These are phyloP conservation scores for Pistacia atlantica DNA, from an alignment of 345 rosid genomes.

Conservation along the genomic window DNA sequence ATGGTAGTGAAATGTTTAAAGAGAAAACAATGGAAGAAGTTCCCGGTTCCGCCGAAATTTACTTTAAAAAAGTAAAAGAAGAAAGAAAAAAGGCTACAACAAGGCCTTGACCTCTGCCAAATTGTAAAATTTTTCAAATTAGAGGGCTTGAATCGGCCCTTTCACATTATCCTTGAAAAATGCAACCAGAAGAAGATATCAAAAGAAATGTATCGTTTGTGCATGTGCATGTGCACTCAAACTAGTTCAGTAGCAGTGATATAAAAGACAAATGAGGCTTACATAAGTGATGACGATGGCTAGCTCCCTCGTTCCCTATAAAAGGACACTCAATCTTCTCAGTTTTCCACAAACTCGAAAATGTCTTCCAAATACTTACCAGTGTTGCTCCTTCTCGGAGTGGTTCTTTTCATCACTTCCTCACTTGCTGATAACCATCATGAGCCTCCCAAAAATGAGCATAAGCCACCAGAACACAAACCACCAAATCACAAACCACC, in stretches of 20 bases:
- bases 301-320: background rate
- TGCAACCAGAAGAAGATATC: background rate
- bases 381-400: conserved; percentile 17
- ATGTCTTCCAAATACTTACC: conserved; percentile 16
- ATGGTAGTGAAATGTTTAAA: too few relatives aligned
- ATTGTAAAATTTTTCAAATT: background rate
- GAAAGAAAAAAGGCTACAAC: too few relatives aligned
- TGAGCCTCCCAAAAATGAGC: background rate
- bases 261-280: background rate
- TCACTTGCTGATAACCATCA: conserved; percentile 18
- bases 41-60: too few relatives aligned
- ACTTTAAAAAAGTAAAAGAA: too few relatives aligned
- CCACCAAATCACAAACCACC: conserved; percentile 18
- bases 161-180: background rate
- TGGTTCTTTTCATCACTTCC: conserved; percentile 7
- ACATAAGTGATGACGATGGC: background rate
- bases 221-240: too few relatives aligned
- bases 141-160: background rate
- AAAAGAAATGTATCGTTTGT: background rate
- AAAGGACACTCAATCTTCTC: background rate
- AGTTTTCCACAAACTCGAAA: background rate
- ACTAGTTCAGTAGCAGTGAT: background rate
- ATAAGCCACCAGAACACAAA: conserved; percentile 22
- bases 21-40: too few relatives aligned
- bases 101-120: background rate